Percentiles rank a stretch among this genome's conserved stretches.
Conservation (phyloP, 2,329 filamentous ascomycete species). For the Myotisia sp. region DNA sequence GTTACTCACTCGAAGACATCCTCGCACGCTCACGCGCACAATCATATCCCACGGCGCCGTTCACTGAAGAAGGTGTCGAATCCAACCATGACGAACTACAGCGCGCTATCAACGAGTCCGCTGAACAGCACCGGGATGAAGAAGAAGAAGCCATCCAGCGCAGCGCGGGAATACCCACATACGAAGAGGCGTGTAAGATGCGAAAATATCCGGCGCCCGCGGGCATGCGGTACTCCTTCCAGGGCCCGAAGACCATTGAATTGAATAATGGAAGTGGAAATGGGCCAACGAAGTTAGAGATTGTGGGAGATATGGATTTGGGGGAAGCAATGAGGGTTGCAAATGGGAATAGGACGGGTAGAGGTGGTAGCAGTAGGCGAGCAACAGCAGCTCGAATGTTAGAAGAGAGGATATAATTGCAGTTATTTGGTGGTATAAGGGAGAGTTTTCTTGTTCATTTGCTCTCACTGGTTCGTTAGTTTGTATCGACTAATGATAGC, state of each 20-base stretch:
- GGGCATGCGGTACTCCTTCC: constrained; percentile 12
- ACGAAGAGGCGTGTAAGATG: constrained; percentile 12
- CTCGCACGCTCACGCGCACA: constrained; percentile 8
- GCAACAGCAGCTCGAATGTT: no score
- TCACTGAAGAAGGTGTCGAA: constrained; percentile 5
- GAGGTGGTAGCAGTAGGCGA: no score
- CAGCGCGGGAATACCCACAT: constrained; percentile 11
- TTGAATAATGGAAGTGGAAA: constrained; percentile 1
- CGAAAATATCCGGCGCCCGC: constrained; percentile 6
- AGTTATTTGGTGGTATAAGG: no score
- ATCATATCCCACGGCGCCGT: constrained; percentile 6
- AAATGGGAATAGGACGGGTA: no score
- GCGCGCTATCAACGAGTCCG: constrained; percentile 12
- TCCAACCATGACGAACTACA: constrained; percentile 10
- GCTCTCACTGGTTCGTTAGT: no score
- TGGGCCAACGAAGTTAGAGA: constrained; percentile 5
- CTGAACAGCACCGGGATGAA: constrained; percentile 10
- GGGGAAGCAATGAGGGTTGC: constrained; percentile 13
- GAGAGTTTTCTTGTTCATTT: no score
- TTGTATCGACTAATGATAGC: no score
- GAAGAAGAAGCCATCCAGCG: constrained; percentile 13
- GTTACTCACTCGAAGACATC: constrained; percentile 9
- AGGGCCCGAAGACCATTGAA: constrained; percentile 9
- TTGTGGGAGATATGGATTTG: constrained; percentile 15
- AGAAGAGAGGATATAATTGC: no score